Evolutionary conservation across 805 yeast genomes (phyloP).

Genomic region (Barnettozyma populi): DNA sequence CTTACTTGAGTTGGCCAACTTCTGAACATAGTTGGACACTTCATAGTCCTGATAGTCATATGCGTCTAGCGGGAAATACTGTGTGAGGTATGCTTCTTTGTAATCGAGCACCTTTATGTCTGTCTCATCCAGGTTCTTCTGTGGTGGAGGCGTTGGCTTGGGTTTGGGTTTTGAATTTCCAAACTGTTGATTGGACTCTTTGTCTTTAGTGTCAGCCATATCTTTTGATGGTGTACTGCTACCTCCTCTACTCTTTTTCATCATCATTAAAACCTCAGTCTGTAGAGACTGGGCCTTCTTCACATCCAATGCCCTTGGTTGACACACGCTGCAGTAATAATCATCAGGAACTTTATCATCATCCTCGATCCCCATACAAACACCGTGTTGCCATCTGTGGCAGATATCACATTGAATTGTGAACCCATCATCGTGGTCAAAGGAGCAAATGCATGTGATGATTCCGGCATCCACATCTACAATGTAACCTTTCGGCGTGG

Average conservation of each 20-base stretch:
- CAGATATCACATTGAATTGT: slow-evolving; percentile 94
- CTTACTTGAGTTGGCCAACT: background rate
- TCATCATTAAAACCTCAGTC: slow-evolving; percentile 19
- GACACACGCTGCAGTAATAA: slow-evolving; percentile 76
- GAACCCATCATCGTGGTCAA: slow-evolving; percentile 85
- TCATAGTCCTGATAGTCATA: slow-evolving; percentile 41
- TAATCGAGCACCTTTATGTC: slow-evolving; percentile 32
- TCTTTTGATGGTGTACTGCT: slow-evolving; percentile 7
- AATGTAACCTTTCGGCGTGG: slow-evolving; percentile 34
- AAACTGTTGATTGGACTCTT: slow-evolving; percentile 1
- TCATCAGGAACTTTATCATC: slow-evolving; percentile 77
- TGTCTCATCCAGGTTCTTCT: slow-evolving; percentile 29
- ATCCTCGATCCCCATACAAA: slow-evolving; percentile 75
- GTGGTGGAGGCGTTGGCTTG: slow-evolving; percentile 18
- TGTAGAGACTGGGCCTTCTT: slow-evolving; percentile 39
- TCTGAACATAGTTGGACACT: slow-evolving; percentile 42
- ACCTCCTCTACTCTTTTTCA: slow-evolving; percentile 16
- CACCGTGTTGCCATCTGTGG: slow-evolving; percentile 91
- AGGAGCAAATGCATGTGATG: slow-evolving; percentile 86
- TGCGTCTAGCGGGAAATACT: slow-evolving; percentile 28
- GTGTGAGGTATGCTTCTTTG: slow-evolving; percentile 30
- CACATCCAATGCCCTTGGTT: slow-evolving; percentile 42
- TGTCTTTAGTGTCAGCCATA: slow-evolving; percentile 5
- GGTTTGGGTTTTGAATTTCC: slow-evolving; percentile 10
- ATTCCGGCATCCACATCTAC: slow-evolving; percentile 80